Evolutionary conservation across 805 yeast genomes (phyloP), one percentile per base, ranked within the genome.

Genomic region (Zygotorulaspora danielsina): DNA sequence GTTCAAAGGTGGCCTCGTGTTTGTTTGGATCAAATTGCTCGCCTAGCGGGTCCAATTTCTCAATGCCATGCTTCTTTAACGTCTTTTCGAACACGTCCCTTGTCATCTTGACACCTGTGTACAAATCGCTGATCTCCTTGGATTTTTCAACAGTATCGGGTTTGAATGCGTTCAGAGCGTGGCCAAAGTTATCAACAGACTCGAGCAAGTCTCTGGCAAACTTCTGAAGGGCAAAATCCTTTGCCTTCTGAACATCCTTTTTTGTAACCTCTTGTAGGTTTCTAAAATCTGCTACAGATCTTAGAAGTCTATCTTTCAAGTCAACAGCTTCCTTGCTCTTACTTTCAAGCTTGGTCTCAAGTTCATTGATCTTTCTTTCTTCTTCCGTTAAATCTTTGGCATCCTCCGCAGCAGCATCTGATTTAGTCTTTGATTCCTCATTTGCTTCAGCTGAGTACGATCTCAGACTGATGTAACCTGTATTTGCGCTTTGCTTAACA

Each of bases 1-100:
- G 68, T 70, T 88, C 93, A 65, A 88, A 89, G 21, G 90, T 78
- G 38, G 96, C 97, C 67, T 88, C 97, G 64, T 88, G 97, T 54
- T 71, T 72, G 66, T 89, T 86, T 46, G 97, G 96, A 63, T 88
- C 95, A 54, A 89, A 88, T 50, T 68, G 71, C 65, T 87, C 86
- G 48, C 90, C 95, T 25, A 84, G 42, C 36, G 97, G 96, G 56
- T 86, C 81, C 46, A 86, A 72, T 68, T 85, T 86, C 49, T 66
- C 72, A 48, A 88, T 71, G 28, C 97, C 97, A 65, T 88, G 90
- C 57, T 71, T 81, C 42, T 65, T 66, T 55, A 88, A 73, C 24
- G 96, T 88, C 72, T 81, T 84, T 61, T 84, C 93, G 53, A 88
- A 84, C 25, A 89, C 79, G 51, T 76, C 78, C 69, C 83, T 81